Percentiles rank a stretch among this genome's conserved stretches.
Conservation (phyloP, 495 filamentous ascomycete genomes). For the Stereocaulon alpinum region DNA sequence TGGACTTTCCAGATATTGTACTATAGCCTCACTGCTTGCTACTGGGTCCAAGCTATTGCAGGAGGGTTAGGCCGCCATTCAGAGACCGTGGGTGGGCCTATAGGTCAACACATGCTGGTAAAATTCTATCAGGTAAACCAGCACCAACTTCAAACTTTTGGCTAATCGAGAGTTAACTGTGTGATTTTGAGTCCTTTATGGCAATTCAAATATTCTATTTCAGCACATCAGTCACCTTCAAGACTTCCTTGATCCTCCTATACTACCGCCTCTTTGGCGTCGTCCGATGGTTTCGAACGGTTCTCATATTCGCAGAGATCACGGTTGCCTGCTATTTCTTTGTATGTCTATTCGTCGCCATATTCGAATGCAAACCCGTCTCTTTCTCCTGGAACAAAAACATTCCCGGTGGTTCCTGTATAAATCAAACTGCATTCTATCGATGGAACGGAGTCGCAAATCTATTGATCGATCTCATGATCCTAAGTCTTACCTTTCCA, state of each 20-base stretch:
- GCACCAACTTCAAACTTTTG: background rate
- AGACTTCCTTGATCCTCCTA: constrained; percentile 39
- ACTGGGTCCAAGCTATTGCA: constrained; percentile 9
- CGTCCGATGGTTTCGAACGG: constrained; percentile 29
- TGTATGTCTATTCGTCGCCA: constrained; percentile 32
- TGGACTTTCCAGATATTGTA: constrained; percentile 10
- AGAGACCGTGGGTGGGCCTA: constrained; percentile 3
- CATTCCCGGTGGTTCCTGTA: constrained; percentile 27
- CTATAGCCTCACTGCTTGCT: constrained; percentile 10
- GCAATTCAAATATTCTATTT: constrained; percentile 39
- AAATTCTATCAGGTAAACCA: constrained; percentile 33
- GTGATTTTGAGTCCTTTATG: constrained; percentile 31
- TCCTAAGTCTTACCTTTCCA: constrained; percentile 32
- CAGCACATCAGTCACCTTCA: constrained; percentile 32
- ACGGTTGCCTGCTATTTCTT: constrained; percentile 31
- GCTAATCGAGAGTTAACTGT: background rate
- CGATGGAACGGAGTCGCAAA: constrained; percentile 38
- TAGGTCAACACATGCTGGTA: constrained; percentile 24
- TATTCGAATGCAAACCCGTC: constrained; percentile 35
- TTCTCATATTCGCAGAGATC: constrained; percentile 26
- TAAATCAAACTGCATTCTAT: constrained; percentile 31
- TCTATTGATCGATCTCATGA: constrained; percentile 35
- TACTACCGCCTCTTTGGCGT: constrained; percentile 37
- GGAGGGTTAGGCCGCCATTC: constrained; percentile 15
- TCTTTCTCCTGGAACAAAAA: constrained; percentile 34